Evolutionary conservation across 257 asterid genomes (phyloP).

Genomic region (Petunia secreta): DNA sequence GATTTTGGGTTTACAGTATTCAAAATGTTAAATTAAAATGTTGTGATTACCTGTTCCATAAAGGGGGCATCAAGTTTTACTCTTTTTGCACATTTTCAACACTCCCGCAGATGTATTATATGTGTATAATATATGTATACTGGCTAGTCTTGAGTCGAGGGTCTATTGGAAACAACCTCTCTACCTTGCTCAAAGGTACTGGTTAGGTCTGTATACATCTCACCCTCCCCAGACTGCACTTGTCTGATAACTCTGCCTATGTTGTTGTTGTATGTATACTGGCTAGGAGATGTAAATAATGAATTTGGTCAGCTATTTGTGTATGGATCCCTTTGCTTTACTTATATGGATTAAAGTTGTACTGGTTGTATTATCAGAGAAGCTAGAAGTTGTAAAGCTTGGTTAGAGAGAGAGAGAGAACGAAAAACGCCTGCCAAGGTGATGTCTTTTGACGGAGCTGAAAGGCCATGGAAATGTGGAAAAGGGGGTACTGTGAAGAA

Average conservation of each 20-base stretch:
- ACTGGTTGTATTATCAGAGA: conserved; percentile 8
- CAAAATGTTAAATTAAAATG: background rate
- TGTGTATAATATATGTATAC: too few species aligned
- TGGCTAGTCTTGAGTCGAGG: too few species aligned
- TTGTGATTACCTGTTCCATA: background rate
- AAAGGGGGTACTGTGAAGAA: conserved; percentile 68
- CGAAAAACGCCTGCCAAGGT: conserved; percentile 35
- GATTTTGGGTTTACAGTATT: background rate
- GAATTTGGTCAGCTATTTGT: background rate
- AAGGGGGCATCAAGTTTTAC: background rate
- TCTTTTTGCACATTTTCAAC: background rate
- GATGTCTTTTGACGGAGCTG: conserved; percentile 84
- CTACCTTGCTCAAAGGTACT: too few species aligned
- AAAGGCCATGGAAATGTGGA: conserved; percentile 89
- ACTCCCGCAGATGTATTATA: too few species aligned
- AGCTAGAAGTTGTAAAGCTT: conserved; percentile 11
- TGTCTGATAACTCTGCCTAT: too few species aligned
- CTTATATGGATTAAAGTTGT: conserved; percentile 1
- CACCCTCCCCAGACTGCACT: too few species aligned
- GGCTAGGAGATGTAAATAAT: too few species aligned
- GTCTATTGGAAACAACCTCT: too few species aligned
- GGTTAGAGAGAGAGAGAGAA: conserved; percentile 21
- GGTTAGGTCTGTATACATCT: too few species aligned
- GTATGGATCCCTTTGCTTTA: background rate
- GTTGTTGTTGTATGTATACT: too few species aligned